Evolutionary conservation across 177 flowering plant genomes (phyloP).

Genomic region (Vitis hybrid): DNA sequence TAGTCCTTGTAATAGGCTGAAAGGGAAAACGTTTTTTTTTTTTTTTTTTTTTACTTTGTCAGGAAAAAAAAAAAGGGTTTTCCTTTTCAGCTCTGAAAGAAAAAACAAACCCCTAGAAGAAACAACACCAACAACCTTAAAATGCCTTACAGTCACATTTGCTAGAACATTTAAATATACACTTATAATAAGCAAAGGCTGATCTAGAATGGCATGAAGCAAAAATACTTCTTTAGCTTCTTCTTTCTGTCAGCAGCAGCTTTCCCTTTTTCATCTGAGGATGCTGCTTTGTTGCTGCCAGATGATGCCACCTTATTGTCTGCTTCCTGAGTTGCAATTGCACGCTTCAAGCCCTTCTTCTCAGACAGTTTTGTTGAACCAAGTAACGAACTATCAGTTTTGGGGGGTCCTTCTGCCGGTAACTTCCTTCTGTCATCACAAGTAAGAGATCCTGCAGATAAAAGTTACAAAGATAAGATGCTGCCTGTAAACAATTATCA

Average conservation of each 20-base stretch:
- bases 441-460: conserved; percentile 16
- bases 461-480: neutral
- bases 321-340: neutral
- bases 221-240: conserved; percentile 29
- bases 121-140: too few species aligned
- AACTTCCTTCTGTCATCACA: conserved; percentile 2
- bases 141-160: too few species aligned
- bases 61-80: too few species aligned
- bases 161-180: neutral
- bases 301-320: conserved; percentile 18
- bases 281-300: conserved; percentile 1
- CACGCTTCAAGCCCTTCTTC: neutral
- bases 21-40: too few species aligned
- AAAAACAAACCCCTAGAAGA: too few species aligned
- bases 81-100: too few species aligned
- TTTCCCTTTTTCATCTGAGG: conserved; percentile 1
- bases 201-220: conserved; percentile 35
- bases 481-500: neutral
- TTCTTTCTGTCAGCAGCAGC: conserved; percentile 15
- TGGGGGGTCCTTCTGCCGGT: neutral
- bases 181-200: neutral
- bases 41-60: too few species aligned
- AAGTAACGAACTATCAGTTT: conserved; percentile 2
- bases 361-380: conserved; percentile 1
- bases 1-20: too few species aligned